These are phyloP conservation scores for Lenzites betulinus DNA, from an alignment of 768 basidiomycete species.

Conservation along the genomic window DNA sequence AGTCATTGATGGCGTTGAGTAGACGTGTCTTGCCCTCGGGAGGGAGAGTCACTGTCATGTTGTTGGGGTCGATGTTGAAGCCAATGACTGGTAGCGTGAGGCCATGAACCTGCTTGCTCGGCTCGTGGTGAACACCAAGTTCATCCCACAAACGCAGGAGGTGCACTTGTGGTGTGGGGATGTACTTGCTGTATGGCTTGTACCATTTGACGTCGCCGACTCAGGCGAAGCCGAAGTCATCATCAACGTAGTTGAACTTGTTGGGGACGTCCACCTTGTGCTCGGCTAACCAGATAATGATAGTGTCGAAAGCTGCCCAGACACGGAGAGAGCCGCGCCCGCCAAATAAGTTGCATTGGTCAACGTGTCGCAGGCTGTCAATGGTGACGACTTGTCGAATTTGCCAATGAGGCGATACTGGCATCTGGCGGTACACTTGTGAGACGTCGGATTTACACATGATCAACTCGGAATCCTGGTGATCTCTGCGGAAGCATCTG, in stretches of 20 bases:
- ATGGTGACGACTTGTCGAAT: conserved; percentile 39
- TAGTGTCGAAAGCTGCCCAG: conserved; percentile 32
- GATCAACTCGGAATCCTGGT: background rate
- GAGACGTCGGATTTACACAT: conserved; percentile 30
- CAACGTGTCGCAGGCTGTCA: conserved; percentile 31
- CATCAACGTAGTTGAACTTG: no score
- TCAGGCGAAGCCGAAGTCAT: no score
- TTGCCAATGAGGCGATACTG: conserved; percentile 32
- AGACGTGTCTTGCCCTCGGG: background rate
- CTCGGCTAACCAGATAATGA: conserved; percentile 41
- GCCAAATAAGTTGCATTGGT: conserved; percentile 38
- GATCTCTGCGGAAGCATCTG: background rate
- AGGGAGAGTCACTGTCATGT: conserved; percentile 34
- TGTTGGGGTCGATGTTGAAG: conserved; percentile 38
- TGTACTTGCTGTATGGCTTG: conserved; percentile 31
- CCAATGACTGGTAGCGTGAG: conserved; percentile 39
- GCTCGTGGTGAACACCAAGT: conserved; percentile 41
- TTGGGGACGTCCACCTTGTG: no score
- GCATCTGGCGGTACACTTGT: conserved; percentile 28
- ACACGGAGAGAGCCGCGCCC: conserved; percentile 28
- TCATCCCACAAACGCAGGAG: conserved; percentile 44
- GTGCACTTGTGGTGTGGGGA: conserved; percentile 35
- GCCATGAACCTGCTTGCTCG: conserved; percentile 42
- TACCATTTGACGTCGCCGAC: conserved; percentile 29
- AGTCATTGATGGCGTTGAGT: background rate